Base-by-base conservation (phyloP, 352 stramenopile genomes). In the Phytophthora colocasiae region DNA sequence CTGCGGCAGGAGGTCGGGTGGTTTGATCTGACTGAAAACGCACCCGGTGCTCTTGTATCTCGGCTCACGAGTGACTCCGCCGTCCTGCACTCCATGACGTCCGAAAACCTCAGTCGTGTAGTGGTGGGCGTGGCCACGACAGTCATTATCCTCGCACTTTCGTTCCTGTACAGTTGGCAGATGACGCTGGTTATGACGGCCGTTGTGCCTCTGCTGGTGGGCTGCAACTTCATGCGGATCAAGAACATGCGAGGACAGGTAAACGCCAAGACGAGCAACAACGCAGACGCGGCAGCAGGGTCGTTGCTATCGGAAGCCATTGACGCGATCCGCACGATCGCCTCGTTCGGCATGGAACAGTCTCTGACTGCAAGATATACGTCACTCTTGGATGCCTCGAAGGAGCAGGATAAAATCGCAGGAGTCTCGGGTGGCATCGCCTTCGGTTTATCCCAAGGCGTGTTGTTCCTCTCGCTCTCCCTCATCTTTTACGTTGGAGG, bases 61-160 rank as follows among this genome's bases (percentile, higher is more conserved):
- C 72, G 85, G 0, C 78, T 97, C 9, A 71, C 87, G 0, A 92
- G 73, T 0, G 90, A 97, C 61, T 89, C 83, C 11, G 77, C 85
- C 11, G 66, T 89, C 3, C 75, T 97, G 0, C 89, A 96, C 54
- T 74, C 78, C 1, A 87, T 90, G 48, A 90, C 87, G 14, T 80
- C 80, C 15, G 89, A 96, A 22, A 69, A 75, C 2, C 66, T 94
- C 27, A 88, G 85, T 51, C 78, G 80, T 17, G 50, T 32, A 1
- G 59, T 95, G 7, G 69, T 85, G 12, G 81, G 71, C 1, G 41
- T 71, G 27, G 84, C 76, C n/a, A 83, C 91, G 9, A 83, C 86
- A 19, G 63, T 89, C 36, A 69, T 70, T 3, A 63, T 80, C 7
- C 64, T 87, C 9, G 71, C 65, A 3, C 73, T 71, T 22, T 66